Evolutionary conservation across 2,329 filamentous ascomycete genomes (phyloP), one percentile per base, ranked within the genome.

Genomic region (Phoma sp.): DNA sequence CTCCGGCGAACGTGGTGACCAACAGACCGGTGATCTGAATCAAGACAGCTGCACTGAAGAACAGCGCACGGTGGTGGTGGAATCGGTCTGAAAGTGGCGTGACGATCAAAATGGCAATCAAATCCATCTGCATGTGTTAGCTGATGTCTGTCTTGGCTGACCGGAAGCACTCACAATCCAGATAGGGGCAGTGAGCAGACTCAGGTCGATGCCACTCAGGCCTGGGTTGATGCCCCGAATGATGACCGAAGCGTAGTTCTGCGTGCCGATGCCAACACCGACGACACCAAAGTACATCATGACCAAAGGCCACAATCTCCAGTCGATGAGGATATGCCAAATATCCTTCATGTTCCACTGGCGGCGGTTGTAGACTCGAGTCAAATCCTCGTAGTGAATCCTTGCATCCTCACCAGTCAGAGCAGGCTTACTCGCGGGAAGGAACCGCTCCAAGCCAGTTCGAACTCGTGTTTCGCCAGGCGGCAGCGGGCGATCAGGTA

Each of bases 231-330:
- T 95, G 9, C 87, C 85, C 14, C 84, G 82, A 66, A 96, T 95
- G 65, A 96, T 96, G 61, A 96, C 86, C 2, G 88, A 93, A 26
- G 89, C 91, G 69, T 96, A 96, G 39, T 90, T 85, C 76, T 96
- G 92, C 0, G 91, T 92, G 37, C 92, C 92, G 58, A 96, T 96
- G 7, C 92, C 92, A 3, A 96, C 92, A 18, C 92, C 92, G 1
- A 96, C 92, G 3, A 96, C 92, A 17, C 92, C 92, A 77, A 96
- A 96, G 77, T 96, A 96, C 92, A 96, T 96, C 47, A 96, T 70
- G 1, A 88, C 83, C 61, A 96, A 76, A 1, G 92, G 92, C 89
- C 91, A 96, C 15, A 96, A 81, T 2, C 92, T 85, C 92, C 92
- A 96, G 75, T 96, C 92, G 29, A 90, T 80, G 25, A 96, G 77